These are phyloP conservation scores for Coniferiporia weirii DNA, from an alignment of 1,284 basidiomycete species.

Conservation along the genomic window DNA sequence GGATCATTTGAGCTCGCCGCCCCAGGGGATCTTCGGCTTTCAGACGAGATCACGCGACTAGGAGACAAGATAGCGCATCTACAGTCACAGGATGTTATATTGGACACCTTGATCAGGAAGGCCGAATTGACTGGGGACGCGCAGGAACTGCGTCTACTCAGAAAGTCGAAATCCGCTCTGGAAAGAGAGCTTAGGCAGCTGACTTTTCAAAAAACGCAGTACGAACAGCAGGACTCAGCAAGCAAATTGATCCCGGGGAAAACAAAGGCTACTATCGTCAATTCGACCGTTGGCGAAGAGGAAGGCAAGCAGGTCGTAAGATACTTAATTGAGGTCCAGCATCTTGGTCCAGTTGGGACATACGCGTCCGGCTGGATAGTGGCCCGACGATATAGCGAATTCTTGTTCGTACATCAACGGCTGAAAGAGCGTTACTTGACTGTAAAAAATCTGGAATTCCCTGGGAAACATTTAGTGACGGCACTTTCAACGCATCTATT, in stretches of 20 bases:
- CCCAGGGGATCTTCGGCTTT: conserved; percentile 83
- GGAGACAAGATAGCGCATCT: conserved; percentile 71
- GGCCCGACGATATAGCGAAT: conserved; percentile 90
- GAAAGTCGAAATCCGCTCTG: conserved; percentile 76
- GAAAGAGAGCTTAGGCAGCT: conserved; percentile 79
- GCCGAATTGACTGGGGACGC: conserved; percentile 91
- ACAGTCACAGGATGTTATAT: conserved; percentile 74
- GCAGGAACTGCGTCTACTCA: conserved; percentile 78
- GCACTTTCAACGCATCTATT: conserved; percentile 78
- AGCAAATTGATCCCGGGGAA: conserved; percentile 77
- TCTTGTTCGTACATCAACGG: conserved; percentile 82
- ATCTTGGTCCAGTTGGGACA: conserved; percentile 70
- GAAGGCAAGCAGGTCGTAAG: conserved; percentile 86
- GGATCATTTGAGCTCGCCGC: conserved; percentile 66
- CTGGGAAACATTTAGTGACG: conserved; percentile 85
- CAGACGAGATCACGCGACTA: conserved; percentile 75
- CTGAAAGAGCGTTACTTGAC: conserved; percentile 69
- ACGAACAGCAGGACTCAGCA: conserved; percentile 84
- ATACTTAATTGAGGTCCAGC: conserved; percentile 90
- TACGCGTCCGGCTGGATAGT: conserved; percentile 87
- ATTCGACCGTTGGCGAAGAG: conserved; percentile 71
- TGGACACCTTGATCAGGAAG: conserved; percentile 85
- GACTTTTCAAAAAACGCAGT: conserved; percentile 85
- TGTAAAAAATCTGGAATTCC: conserved; percentile 76
- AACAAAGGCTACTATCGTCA: conserved; percentile 75